These are phyloP conservation scores for Eruca vesicaria DNA, from an alignment of 441 rosid species.

Conservation along the genomic window DNA sequence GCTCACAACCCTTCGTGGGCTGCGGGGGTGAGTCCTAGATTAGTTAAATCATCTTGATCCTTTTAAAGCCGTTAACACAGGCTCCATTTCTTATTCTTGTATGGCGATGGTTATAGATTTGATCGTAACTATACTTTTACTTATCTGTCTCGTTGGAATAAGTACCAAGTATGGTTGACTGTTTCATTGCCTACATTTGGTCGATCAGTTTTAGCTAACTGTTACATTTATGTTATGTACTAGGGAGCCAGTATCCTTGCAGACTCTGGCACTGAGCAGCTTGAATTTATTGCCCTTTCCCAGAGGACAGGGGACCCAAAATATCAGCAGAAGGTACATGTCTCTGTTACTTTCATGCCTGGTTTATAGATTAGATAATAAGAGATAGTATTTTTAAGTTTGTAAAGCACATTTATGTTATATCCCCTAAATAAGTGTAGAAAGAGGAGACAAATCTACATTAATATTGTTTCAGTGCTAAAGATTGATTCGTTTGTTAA, in stretches of 20 bases:
- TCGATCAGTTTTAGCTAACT: neutral
- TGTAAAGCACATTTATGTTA: neutral
- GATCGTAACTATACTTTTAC: neutral
- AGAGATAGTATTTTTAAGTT: neutral
- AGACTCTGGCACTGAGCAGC: slow-evolving; percentile 97
- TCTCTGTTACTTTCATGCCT: neutral
- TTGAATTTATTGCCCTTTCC: slow-evolving; percentile 97
- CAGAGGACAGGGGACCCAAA: slow-evolving; percentile 98
- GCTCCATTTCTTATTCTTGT: too few relatives aligned
- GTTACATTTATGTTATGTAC: neutral
- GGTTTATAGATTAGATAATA: slow-evolving; percentile 4
- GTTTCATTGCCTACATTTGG: neutral
- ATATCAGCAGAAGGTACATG: slow-evolving; percentile 83
- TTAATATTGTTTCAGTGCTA: neutral
- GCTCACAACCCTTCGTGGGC: slow-evolving; percentile 88
- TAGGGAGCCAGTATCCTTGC: slow-evolving; percentile 96
- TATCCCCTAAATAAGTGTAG: neutral
- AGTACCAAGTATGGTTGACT: neutral
- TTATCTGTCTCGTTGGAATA: neutral
- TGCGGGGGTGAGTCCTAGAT: slow-evolving; percentile 72
- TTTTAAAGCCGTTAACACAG: neutral
- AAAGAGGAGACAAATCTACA: neutral
- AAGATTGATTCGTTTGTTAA: neutral
- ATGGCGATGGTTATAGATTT: too few relatives aligned
- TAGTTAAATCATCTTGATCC: neutral